These are phyloP conservation scores for Penicillium lagena DNA, from an alignment of 495 filamentous ascomycete genomes.

Conservation along the genomic window DNA sequence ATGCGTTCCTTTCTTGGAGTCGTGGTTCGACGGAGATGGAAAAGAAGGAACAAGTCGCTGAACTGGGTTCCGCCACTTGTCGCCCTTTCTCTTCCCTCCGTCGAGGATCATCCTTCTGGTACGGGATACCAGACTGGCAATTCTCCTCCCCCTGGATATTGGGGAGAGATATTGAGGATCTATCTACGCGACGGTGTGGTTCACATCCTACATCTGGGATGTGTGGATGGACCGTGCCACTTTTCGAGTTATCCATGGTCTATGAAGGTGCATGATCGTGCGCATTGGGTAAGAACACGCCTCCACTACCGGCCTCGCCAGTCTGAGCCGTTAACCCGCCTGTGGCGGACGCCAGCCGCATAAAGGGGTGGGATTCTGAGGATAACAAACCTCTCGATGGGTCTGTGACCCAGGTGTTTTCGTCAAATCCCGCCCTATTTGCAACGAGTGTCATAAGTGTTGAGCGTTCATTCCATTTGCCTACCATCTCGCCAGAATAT, in stretches of 20 bases:
- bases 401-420: constrained; percentile 17
- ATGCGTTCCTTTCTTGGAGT: constrained; percentile 34
- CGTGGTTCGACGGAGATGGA: constrained; percentile 19
- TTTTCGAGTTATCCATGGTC: constrained; percentile 3
- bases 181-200: constrained; percentile 13
- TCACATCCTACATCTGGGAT: constrained; percentile 36
- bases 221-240: constrained; percentile 10
- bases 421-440: constrained; percentile 1
- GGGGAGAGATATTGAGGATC: constrained; percentile 21
- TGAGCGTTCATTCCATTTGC: neutral
- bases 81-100: constrained; percentile 10
- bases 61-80: constrained; percentile 13
- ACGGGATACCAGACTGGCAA: constrained; percentile 42
- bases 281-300: neutral
- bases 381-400: neutral
- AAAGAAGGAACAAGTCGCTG: constrained; percentile 4
- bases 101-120: constrained; percentile 28
- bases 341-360: constrained; percentile 14
- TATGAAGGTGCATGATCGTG: neutral
- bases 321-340: constrained; percentile 7
- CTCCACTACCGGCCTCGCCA: constrained; percentile 1
- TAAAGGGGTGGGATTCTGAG: neutral
- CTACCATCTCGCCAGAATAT: neutral
- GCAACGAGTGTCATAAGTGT: constrained; percentile 2
- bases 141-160: constrained; percentile 4